A percentile compares a stretch with the other conserved stretches of the same genome.
These are phyloP conservation scores for Aspergillus pseudonomiae DNA, from an alignment of 2,329 filamentous ascomycete species.

Conservation along the genomic window DNA sequence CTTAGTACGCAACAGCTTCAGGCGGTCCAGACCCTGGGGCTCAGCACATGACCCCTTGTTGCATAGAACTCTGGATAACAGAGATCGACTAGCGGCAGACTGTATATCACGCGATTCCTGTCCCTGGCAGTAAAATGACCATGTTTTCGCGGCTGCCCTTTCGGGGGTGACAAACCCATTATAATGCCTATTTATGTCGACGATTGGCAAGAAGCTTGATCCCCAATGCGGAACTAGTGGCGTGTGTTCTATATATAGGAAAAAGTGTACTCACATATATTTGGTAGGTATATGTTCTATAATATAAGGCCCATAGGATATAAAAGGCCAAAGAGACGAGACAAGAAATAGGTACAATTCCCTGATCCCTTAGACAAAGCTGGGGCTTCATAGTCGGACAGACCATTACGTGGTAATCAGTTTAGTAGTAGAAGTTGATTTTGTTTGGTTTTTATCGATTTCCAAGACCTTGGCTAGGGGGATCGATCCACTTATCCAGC, in stretches of 20 bases:
- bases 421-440: neutral
- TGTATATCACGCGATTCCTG: neutral
- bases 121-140: neutral
- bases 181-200: neutral
- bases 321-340: neutral
- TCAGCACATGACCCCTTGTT: slow-evolving; percentile 1
- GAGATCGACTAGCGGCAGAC: neutral
- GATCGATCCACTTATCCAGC: neutral
- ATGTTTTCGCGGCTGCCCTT: neutral
- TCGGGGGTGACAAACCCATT: neutral
- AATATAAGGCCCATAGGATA: neutral
- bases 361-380: neutral
- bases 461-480: neutral
- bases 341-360: neutral
- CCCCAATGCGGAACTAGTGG: neutral
- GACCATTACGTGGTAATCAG: neutral
- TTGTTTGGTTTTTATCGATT: neutral
- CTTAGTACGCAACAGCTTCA: neutral
- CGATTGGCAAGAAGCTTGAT: neutral
- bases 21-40: slow-evolving; percentile 5
- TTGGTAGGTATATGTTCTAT: neutral
- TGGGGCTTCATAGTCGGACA: neutral
- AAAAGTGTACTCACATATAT: neutral
- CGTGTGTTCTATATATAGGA: neutral
- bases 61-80: neutral